Evolutionary conservation across 1,284 basidiomycete species (phyloP), one percentile per base, ranked within the genome.

Genomic region (Kwoniella shivajii): DNA sequence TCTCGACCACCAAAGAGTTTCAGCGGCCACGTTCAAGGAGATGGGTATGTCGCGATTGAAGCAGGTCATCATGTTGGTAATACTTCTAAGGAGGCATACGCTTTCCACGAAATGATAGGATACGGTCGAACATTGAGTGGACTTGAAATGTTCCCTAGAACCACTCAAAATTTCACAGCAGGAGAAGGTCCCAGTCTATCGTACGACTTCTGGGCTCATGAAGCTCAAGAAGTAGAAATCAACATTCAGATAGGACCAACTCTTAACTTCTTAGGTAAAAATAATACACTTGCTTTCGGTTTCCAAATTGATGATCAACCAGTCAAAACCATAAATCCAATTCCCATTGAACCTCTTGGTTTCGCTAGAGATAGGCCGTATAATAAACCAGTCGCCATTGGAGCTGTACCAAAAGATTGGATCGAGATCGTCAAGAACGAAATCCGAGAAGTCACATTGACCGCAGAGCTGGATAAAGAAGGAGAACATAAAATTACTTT

Each of bases 21-120:
- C 75, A 79, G 80, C 83, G 86, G 86, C 2, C 86, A 85, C 61
- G 83, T 88, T 24, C 84, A 88, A 67, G 84, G 84, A 22, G 82
- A 83, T 47, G 85, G 85, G 6, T 83, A 80, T 16, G 79, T 88
- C 33, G 84, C 85, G 0, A 85, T 88, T 43, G 86, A 88, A 66
- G 86, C 86, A 13, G 83, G 80, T 2, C 86, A 88, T 13, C 54
- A 51, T 24, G 39, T 55, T 10, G 42, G 54, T 1, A 67, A 63
- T 39, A 38, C 54, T 10, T 48, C 57, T 18, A 82, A 84, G 4
- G 73, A 78, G 31, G 83, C 82, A 6, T 79, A 86, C 34, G 73
- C 81, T 4, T 88, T 86, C 85, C 79, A 78, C 20, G 81, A 84
- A 41, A 73, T 88, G 4, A 83, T 84, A 5, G 83, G 83, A 2